Evolutionary conservation across 495 filamentous ascomycete species (phyloP).

Genomic region (Evansstolkia leycettana): DNA sequence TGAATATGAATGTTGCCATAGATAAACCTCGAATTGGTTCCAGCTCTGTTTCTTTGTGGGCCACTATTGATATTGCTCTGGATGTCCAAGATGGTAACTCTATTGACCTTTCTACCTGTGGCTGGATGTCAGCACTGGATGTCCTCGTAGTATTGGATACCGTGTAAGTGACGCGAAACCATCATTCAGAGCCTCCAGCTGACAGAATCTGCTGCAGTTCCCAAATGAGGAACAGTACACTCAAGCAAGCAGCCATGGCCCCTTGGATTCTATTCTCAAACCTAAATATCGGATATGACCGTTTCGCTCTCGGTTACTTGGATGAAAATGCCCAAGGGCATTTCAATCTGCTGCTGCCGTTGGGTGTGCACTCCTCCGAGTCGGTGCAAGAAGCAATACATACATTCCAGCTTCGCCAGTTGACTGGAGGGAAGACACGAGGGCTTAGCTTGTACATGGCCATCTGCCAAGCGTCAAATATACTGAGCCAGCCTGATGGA

Average conservation of each 20-base stretch:
- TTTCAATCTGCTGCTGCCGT: constrained; percentile 5
- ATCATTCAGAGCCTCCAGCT: not conserved
- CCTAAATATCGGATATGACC: not conserved
- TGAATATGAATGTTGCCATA: constrained; percentile 9
- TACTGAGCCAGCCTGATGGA: constrained; percentile 4
- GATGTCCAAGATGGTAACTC: constrained; percentile 11
- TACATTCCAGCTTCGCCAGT: constrained; percentile 4
- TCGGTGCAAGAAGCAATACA: constrained; percentile 9
- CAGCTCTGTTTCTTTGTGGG: constrained; percentile 8
- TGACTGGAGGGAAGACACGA: constrained; percentile 2
- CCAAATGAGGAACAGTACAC: not conserved
- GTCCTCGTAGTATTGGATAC: constrained; percentile 7
- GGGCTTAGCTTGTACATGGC: constrained; percentile 1
- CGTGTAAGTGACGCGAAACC: constrained; percentile 3
- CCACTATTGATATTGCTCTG: constrained; percentile 12
- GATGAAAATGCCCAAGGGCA: not conserved
- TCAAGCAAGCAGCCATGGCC: not conserved
- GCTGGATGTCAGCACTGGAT: not conserved
- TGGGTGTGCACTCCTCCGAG: constrained; percentile 1
- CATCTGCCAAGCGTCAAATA: constrained; percentile 4
- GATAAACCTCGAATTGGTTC: constrained; percentile 5
- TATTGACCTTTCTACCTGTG: constrained; percentile 4
- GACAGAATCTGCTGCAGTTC: not conserved
- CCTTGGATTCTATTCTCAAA: constrained; percentile 1
- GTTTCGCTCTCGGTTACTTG: constrained; percentile 2